Conservation (phyloP, 345 rosid genomes). For the Rhizophora apiculata region DNA sequence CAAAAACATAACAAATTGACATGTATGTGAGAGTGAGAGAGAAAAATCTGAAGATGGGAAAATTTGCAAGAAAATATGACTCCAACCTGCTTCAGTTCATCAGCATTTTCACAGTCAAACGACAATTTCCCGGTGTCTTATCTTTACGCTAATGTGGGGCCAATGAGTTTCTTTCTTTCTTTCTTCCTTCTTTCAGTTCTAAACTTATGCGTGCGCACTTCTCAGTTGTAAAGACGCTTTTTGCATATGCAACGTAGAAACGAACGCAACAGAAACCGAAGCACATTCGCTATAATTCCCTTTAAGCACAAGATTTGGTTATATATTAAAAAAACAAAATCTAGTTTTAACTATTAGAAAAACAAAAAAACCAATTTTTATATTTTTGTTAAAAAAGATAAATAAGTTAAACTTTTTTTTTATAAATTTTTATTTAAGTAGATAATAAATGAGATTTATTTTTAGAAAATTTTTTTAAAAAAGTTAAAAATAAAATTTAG, state of each 20-base stretch:
- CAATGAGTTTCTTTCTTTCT: not conserved
- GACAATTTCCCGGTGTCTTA: not conserved
- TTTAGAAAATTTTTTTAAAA: too few species aligned
- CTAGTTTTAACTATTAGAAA: too few species aligned
- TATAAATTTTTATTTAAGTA: too few species aligned
- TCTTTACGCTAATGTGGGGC: too few species aligned
- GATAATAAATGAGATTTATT: too few species aligned
- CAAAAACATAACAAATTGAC: not conserved
- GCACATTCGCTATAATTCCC: conserved; percentile 33
- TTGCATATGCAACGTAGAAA: too few species aligned
- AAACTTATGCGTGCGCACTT: too few species aligned
- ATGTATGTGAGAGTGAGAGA: not conserved
- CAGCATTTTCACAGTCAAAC: conserved; percentile 4
- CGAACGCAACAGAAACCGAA: conserved; percentile 26
- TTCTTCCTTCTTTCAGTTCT: conserved; percentile 14
- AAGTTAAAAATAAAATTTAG: too few species aligned
- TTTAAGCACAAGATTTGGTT: not conserved
- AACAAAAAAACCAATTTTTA: too few species aligned
- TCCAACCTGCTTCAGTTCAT: conserved; percentile 36
- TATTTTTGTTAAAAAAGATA: too few species aligned
- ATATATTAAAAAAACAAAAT: not conserved
- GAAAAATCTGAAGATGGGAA: conserved; percentile 9
- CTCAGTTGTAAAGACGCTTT: too few species aligned
- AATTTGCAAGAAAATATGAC: conserved; percentile 6
- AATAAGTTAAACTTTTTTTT: too few species aligned